Base-by-base conservation (phyloP, 441 rosid species). In the Aleurites moluccanus region DNA sequence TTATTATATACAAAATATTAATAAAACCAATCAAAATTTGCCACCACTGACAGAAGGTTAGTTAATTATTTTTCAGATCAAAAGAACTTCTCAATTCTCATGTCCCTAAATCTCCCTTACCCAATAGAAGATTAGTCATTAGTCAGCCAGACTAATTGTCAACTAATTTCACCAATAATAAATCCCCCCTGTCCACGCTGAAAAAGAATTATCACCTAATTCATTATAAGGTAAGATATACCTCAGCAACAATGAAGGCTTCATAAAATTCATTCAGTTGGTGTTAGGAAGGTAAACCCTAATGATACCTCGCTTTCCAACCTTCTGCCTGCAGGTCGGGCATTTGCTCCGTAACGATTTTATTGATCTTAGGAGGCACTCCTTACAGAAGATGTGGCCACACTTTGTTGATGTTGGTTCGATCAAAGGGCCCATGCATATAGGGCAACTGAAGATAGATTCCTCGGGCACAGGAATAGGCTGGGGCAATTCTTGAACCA, bases 351-450 rank as follows among this genome's bases (percentile, higher is more conserved):
- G 83, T 21, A 75, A 72, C 23, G 75, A 71, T 64, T 72, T 72
- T 56, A 66, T 79, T 23, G 77, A 79, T 73, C 6, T 80, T 71
- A 27, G 55, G 28, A 72, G 77, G 78, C 87, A 79, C 30, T 79
- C 80, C 65, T 80, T 82, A 53, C 87, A 81, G 83, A 81, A 84
- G 49, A 84, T 78, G 67, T 84, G 87, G 25, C 87, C 87, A 13
- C 87, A 84, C 68, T 69, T 84, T 23, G 87, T 84, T 20, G 85
- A 63, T 4, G 83, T 80, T 69, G 82, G 80, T 53, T 80, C 78
- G 1, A 35, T 75, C 35, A 84, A 38, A 38, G 77, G 73, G 60
- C 85, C 78, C 56, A 82, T 76, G 80, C 86, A 83, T 69, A 83
- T 75, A 2, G 87, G 80, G 68, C 87, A 84, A 47, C 73, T 79